These are phyloP conservation scores for Helenozyma baotianmanensis DNA, from an alignment of 805 yeast genomes.

Conservation along the genomic window DNA sequence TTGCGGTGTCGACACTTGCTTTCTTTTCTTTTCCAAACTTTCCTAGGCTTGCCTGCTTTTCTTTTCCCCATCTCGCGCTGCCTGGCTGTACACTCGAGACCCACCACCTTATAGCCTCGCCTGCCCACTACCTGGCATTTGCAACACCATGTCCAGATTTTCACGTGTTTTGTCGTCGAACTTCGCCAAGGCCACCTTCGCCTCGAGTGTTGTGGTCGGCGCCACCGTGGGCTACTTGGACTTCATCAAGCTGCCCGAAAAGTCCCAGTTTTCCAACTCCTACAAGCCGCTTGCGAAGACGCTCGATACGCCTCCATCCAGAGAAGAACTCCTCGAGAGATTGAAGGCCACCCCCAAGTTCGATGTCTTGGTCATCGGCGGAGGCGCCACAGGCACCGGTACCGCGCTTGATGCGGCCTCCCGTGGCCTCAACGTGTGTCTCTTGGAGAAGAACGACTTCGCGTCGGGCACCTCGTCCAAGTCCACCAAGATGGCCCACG, in stretches of 20 bases:
- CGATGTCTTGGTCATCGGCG: conserved; percentile 87
- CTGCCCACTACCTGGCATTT: neutral
- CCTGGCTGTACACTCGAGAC: neutral
- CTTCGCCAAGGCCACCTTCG: conserved; percentile 28
- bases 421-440: conserved; percentile 83
- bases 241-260: conserved; percentile 32
- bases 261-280: conserved; percentile 20
- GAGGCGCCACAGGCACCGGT: conserved; percentile 96
- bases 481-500: conserved; percentile 95
- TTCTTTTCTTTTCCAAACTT: neutral
- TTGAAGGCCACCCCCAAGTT: conserved; percentile 40
- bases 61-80: neutral
- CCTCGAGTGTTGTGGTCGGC: conserved; percentile 31
- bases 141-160: conserved; percentile 14
- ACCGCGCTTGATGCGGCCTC: conserved; percentile 87
- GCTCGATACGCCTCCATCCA: conserved; percentile 49
- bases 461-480: conserved; percentile 92
- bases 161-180: conserved; percentile 19
- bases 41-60: too few relatives aligned
- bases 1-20: neutral
- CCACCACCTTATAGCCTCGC: neutral
- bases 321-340: conserved; percentile 47
- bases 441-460: conserved; percentile 83
- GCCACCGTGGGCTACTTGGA: conserved; percentile 37
- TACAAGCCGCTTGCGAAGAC: conserved; percentile 43